Evolutionary conservation across 2,329 filamentous ascomycete genomes (phyloP).

Genomic region (Cucurbitaria berberidis): DNA sequence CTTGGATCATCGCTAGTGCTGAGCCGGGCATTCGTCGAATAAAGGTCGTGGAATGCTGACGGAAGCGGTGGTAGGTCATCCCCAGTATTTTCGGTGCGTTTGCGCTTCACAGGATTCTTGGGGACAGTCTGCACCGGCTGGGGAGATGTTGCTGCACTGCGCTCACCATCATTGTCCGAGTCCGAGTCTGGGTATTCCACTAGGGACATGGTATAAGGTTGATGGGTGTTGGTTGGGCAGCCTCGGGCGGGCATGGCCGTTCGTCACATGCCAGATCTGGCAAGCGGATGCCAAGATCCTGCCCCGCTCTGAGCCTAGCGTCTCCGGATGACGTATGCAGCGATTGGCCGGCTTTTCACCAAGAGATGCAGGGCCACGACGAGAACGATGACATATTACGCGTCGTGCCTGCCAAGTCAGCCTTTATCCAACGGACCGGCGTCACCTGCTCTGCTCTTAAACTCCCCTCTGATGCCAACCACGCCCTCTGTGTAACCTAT

Average conservation of each 20-base stretch:
- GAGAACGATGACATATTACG: conserved; percentile 36
- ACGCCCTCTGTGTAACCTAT: not conserved
- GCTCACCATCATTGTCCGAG: conserved; percentile 51
- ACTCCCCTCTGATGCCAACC: conserved; percentile 2
- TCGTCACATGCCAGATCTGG: conserved; percentile 18
- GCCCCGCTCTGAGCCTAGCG: conserved; percentile 27
- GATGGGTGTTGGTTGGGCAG: conserved; percentile 14
- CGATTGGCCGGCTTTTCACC: conserved; percentile 17
- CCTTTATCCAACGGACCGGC: conserved; percentile 26
- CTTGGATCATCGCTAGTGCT: conserved; percentile 81
- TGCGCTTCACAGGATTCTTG: conserved; percentile 38
- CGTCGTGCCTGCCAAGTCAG: conserved; percentile 46
- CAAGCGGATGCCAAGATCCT: conserved; percentile 13
- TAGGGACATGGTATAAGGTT: conserved; percentile 36
- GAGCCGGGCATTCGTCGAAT: conserved; percentile 79
- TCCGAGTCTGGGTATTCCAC: conserved; percentile 61
- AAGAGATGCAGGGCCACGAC: conserved; percentile 26
- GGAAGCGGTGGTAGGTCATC: conserved; percentile 74
- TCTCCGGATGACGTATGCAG: conserved; percentile 37
- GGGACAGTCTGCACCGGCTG: conserved; percentile 15
- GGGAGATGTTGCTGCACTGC: conserved; percentile 8
- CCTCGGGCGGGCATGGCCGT: conserved; percentile 12
- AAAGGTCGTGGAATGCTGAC: conserved; percentile 82
- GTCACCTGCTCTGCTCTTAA: conserved; percentile 16
- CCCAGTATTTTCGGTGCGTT: conserved; percentile 25